These are phyloP conservation scores for Betula pendula DNA, from an alignment of 306 rosid genomes.

Conservation along the genomic window DNA sequence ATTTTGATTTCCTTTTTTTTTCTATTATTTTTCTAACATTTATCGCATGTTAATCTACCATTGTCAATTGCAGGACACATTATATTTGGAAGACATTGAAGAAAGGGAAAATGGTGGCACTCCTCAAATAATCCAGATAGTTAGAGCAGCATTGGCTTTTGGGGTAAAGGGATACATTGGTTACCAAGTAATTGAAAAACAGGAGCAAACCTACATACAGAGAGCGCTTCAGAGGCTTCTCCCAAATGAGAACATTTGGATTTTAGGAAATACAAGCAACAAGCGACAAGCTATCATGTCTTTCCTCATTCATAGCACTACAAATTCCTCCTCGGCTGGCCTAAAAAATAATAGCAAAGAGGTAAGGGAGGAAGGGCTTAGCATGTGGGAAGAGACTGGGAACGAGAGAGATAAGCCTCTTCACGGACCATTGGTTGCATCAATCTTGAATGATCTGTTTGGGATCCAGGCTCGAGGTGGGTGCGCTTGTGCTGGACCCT, in stretches of 20 bases:
- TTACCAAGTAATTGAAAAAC: slow-evolving; percentile 56
- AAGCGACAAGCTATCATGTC: slow-evolving; percentile 76
- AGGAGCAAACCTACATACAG: slow-evolving; percentile 46
- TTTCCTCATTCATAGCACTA: slow-evolving; percentile 58
- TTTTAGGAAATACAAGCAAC: slow-evolving; percentile 57
- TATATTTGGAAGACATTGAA: slow-evolving; percentile 65
- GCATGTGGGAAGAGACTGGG: slow-evolving; percentile 61
- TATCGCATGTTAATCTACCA: not conserved
- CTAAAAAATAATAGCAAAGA: not conserved
- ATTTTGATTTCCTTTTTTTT: no score
- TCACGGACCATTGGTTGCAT: slow-evolving; percentile 72
- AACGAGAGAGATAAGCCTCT: slow-evolving; percentile 64
- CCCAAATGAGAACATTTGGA: slow-evolving; percentile 49
- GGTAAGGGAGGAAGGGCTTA: slow-evolving; percentile 25
- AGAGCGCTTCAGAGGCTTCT: slow-evolving; percentile 60
- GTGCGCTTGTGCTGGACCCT: slow-evolving; percentile 88
- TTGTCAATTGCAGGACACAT: slow-evolving; percentile 63
- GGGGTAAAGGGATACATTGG: slow-evolving; percentile 81
- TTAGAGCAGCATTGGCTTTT: slow-evolving; percentile 83
- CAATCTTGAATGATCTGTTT: slow-evolving; percentile 68
- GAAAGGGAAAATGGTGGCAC: slow-evolving; percentile 90
- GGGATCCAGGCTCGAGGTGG: slow-evolving; percentile 90
- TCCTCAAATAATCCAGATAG: slow-evolving; percentile 78
- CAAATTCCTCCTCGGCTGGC: slow-evolving; percentile 29
- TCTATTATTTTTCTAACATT: no score